phyloP scores from a whole-genome alignment of 2,329 filamentous ascomycete genomes.

The Nemania bipapillata region DNA sequence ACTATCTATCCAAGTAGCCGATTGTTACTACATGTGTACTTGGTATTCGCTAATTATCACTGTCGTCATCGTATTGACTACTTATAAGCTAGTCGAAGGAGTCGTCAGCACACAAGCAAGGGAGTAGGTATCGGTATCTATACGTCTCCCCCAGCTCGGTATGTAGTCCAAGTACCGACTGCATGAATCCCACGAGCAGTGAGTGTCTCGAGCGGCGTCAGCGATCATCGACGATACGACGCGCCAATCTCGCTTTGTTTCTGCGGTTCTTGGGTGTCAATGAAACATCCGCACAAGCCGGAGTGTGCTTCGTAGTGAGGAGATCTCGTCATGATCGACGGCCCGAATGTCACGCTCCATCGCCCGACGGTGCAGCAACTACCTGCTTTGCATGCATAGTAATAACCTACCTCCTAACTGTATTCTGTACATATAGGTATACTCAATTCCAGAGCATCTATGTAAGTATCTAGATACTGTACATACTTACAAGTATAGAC shows the following conservation, averaged over 20 bases:
- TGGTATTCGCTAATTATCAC: neutral
- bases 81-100: neutral
- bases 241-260: slow-evolving; percentile 15
- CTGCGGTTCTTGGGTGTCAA: slow-evolving; percentile 4
- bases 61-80: neutral
- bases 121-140: neutral
- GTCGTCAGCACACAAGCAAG: neutral
- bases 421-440: neutral
- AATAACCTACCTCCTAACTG: slow-evolving; percentile 5
- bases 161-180: neutral
- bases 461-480: neutral
- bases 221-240: slow-evolving; percentile 8
- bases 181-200: neutral
- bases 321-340: slow-evolving; percentile 28
- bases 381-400: slow-evolving; percentile 3
- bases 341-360: slow-evolving; percentile 34
- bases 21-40: neutral
- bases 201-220: slow-evolving; percentile 3
- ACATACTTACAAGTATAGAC: neutral
- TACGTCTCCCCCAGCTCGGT: neutral
- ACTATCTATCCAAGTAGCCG: neutral
- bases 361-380: slow-evolving; percentile 13
- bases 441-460: neutral
- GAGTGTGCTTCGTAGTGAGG: neutral
- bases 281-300: slow-evolving; percentile 32